phyloP scores from a whole-genome alignment of 202 grass and related monocot genomes.

The Cymbopogon flexuosus region DNA sequence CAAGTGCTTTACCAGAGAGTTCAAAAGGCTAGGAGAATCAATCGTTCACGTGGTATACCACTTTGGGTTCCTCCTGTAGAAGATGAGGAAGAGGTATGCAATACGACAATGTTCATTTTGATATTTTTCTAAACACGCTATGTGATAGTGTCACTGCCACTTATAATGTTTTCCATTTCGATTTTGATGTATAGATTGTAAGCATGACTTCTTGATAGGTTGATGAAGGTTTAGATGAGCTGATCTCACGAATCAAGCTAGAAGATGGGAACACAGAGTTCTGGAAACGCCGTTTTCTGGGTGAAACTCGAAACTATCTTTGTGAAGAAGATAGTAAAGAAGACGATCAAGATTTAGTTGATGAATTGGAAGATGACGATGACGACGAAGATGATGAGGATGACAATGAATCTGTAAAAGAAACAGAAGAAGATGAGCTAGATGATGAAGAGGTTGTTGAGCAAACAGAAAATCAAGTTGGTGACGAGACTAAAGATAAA shows the following conservation, averaged over 20 bases:
- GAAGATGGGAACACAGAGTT: constrained; percentile 97
- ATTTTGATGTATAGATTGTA: constrained; percentile 20
- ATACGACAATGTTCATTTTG: constrained; percentile 27
- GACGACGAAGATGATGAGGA: constrained; percentile 39
- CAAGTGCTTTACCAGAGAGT: constrained; percentile 94
- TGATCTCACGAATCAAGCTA: constrained; percentile 81
- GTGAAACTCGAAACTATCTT: constrained; percentile 66
- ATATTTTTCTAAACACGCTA: neutral
- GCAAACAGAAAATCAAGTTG: constrained; percentile 52
- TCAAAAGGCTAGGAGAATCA: constrained; percentile 97
- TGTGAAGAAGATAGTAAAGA: constrained; percentile 54
- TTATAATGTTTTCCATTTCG: neutral
- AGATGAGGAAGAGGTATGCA: constrained; percentile 73
- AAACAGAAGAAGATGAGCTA: constrained; percentile 75
- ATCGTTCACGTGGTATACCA: constrained; percentile 81
- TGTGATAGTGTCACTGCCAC: constrained; percentile 3
- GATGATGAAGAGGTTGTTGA: constrained; percentile 70
- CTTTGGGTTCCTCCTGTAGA: constrained; percentile 95
- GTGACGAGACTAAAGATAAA: constrained; percentile 65
- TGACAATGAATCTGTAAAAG: constrained; percentile 46
- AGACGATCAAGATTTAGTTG: constrained; percentile 50
- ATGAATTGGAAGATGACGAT: constrained; percentile 43
- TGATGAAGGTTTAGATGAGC: constrained; percentile 76
- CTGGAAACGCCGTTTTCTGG: constrained; percentile 87
- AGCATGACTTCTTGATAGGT: constrained; percentile 48